These are phyloP conservation scores for Podospora didyma DNA, from an alignment of 495 filamentous ascomycete species.

Conservation along the genomic window DNA sequence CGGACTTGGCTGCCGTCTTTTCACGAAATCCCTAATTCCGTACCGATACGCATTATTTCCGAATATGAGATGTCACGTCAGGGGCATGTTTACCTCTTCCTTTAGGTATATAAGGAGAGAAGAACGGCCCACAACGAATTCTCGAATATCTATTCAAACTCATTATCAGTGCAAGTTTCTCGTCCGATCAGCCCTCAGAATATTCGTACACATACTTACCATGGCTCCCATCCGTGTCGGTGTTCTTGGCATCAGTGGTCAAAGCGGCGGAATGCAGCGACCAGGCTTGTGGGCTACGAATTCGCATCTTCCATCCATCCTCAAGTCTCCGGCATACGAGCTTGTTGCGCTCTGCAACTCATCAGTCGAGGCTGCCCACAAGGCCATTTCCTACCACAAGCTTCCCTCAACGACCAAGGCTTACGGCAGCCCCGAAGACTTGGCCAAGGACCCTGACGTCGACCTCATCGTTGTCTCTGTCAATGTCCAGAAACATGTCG, in stretches of 20 bases:
- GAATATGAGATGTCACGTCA: no score
- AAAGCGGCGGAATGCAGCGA: not conserved
- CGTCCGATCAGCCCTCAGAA: not conserved
- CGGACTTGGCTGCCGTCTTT: no score
- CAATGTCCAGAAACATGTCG: slow-evolving; percentile 42
- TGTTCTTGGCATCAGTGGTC: not conserved
- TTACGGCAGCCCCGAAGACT: slow-evolving; percentile 40
- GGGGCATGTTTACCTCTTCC: no score
- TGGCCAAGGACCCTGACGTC: slow-evolving; percentile 49
- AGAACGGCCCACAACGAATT: no score
- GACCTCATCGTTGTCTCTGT: slow-evolving; percentile 48
- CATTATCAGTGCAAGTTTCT: not conserved
- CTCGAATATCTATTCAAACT: no score
- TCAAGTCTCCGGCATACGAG: slow-evolving; percentile 32
- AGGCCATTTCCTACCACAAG: slow-evolving; percentile 37
- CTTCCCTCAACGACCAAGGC: slow-evolving; percentile 37
- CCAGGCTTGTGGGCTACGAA: slow-evolving; percentile 33
- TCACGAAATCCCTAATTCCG: no score
- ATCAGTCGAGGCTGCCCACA: slow-evolving; percentile 34
- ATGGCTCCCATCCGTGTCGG: slow-evolving; percentile 7
- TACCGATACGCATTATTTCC: no score
- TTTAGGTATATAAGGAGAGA: no score
- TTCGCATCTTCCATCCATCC: slow-evolving; percentile 44
- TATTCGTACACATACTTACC: not conserved
- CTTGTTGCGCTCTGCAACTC: slow-evolving; percentile 50